These are phyloP conservation scores for Hypericum androsaemum DNA, from an alignment of 345 rosid species.

Conservation along the genomic window DNA sequence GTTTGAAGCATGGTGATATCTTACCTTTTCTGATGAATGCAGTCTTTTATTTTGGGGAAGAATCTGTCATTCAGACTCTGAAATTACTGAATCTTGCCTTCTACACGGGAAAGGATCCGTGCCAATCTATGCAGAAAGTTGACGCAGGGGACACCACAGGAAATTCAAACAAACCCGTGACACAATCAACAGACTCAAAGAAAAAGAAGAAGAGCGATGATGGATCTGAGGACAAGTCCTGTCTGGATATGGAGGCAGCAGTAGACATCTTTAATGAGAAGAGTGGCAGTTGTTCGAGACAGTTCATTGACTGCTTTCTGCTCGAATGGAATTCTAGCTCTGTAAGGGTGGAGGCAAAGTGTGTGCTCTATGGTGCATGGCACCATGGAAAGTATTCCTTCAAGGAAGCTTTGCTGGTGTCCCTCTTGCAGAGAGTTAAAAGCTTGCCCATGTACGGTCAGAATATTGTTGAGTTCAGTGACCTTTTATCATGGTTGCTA, in stretches of 20 bases:
- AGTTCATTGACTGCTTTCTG: constrained; percentile 82
- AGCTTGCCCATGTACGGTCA: constrained; percentile 85
- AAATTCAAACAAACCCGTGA: constrained; percentile 49
- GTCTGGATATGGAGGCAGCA: constrained; percentile 80
- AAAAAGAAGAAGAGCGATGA: constrained; percentile 94
- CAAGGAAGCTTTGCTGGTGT: constrained; percentile 63
- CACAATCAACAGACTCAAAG: constrained; percentile 64
- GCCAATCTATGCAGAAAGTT: constrained; percentile 47
- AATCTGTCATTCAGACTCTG: constrained; percentile 80
- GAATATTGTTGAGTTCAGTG: constrained; percentile 89
- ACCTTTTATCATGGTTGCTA: constrained; percentile 70
- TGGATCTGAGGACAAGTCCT: constrained; percentile 80
- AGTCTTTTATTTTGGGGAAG: constrained; percentile 81
- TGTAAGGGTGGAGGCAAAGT: constrained; percentile 87
- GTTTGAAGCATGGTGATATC: constrained; percentile 75
- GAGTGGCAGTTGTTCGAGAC: constrained; percentile 64
- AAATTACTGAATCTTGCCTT: constrained; percentile 83
- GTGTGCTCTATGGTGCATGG: constrained; percentile 88
- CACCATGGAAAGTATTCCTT: constrained; percentile 78
- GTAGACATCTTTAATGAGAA: constrained; percentile 67
- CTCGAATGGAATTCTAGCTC: constrained; percentile 94
- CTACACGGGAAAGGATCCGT: constrained; percentile 78
- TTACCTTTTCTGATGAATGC: constrained; percentile 72
- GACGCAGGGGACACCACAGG: constrained; percentile 59
- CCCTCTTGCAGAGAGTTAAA: constrained; percentile 61